These are phyloP conservation scores for Globisporangium spinosum DNA, from an alignment of 352 stramenopile species.

Conservation along the genomic window DNA sequence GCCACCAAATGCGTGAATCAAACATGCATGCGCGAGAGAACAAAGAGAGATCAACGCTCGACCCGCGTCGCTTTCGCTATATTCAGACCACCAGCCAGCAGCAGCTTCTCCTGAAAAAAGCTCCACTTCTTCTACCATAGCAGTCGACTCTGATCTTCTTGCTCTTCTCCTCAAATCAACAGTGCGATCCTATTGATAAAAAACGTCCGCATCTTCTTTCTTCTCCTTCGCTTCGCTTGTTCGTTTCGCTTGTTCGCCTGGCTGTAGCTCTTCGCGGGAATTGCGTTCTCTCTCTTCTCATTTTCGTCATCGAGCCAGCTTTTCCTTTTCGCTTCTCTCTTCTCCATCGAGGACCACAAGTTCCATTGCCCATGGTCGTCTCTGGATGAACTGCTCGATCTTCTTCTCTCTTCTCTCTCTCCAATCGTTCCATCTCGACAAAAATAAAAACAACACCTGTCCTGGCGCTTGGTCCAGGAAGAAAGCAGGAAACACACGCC, in stretches of 20 bases:
- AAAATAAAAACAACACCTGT: slow-evolving; percentile 20
- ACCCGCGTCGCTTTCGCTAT: background rate
- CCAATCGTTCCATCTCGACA: slow-evolving; percentile 22
- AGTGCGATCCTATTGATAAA: slow-evolving; percentile 16
- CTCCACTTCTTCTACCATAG: background rate
- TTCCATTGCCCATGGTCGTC: slow-evolving; percentile 36
- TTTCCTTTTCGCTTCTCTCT: background rate
- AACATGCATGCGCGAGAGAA: background rate
- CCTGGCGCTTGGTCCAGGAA: slow-evolving; percentile 16
- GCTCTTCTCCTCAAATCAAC: slow-evolving; percentile 1
- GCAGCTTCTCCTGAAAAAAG: background rate
- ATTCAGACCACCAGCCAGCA: background rate
- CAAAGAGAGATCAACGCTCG: background rate
- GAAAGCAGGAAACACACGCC: background rate
- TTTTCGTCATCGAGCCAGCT: background rate
- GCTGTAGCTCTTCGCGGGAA: background rate
- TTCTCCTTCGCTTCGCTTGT: background rate
- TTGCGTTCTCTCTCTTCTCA: slow-evolving; percentile 5
- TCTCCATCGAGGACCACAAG: slow-evolving; percentile 22
- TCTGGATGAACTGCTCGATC: background rate
- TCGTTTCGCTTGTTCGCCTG: background rate
- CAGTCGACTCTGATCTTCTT: background rate
- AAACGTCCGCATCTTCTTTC: background rate
- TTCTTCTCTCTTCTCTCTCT: slow-evolving; percentile 2
- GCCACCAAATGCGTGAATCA: background rate